phyloP scores from a whole-genome alignment of 768 basidiomycete genomes.

The Russula dissimulans region DNA sequence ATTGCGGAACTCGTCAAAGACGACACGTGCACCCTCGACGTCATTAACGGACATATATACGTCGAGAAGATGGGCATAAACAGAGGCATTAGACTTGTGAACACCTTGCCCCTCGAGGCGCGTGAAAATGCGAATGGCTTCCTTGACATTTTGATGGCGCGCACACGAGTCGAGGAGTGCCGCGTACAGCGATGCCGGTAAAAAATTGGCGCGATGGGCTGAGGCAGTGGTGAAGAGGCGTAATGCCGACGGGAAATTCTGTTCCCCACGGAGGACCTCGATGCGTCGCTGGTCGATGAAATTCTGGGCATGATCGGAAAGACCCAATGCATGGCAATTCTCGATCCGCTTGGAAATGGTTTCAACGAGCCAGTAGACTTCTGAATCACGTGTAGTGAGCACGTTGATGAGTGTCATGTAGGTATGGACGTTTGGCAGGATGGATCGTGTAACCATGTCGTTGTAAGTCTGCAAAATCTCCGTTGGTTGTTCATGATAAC shows the following conservation, averaged over 20 bases:
- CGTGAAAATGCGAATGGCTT: constrained; percentile 55
- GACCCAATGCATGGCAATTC: constrained; percentile 31
- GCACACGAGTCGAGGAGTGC: constrained; percentile 56
- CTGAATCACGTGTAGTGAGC: constrained; percentile 57
- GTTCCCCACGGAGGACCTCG: constrained; percentile 44
- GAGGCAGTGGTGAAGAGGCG: constrained; percentile 59
- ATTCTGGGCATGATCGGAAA: constrained; percentile 24
- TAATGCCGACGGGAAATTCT: constrained; percentile 63
- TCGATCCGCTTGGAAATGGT: constrained; percentile 28
- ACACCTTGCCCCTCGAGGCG: constrained; percentile 43
- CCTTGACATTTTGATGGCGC: constrained; percentile 43
- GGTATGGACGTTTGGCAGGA: constrained; percentile 55
- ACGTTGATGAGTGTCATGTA: constrained; percentile 53
- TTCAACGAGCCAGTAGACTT: constrained; percentile 41
- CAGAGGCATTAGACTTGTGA: constrained; percentile 26
- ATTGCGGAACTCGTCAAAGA: constrained; percentile 51
- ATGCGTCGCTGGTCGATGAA: constrained; percentile 33
- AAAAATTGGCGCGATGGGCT: constrained; percentile 27
- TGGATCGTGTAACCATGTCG: constrained; percentile 49
- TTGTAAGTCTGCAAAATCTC: constrained; percentile 62
- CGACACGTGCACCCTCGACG: constrained; percentile 41
- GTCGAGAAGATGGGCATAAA: constrained; percentile 49
- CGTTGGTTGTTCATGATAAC: constrained; percentile 43
- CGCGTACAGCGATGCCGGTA: constrained; percentile 37
- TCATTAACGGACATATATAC: constrained; percentile 47